Base-by-base conservation (phyloP, 306 rosid genomes). In the Vachellia collinsii region DNA sequence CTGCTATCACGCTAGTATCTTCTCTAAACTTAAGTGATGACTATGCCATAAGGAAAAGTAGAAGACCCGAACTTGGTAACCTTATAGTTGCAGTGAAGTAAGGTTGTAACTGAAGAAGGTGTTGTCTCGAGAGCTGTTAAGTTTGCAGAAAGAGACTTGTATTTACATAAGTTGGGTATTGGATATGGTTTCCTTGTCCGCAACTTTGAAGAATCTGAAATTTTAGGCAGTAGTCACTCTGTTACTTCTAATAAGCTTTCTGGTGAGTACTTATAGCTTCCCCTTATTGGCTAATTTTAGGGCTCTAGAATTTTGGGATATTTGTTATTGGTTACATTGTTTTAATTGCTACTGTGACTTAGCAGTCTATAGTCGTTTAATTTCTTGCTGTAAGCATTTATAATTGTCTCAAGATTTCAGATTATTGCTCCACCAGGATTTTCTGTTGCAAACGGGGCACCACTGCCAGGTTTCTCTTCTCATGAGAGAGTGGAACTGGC, bases 391-490 rank as follows among this genome's bases (percentile, higher is more conserved):
- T 74, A 36, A 44, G 77, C 77, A 59, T 11, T 74, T 82, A 53
- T 88, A 89, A 95, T 88, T 14, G 87, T 74, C 86, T 79, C 97
- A 17, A 91, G 97, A 86, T 85, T 94, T 77, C 99, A 91, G 78
- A 70, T 88, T 36, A 90, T 97, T 8, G 99, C 89, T 4, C 97
- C 99, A 8, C 98, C 97, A 47, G 97, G 98, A 39, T 94, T 94
- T 83, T 89, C 97, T 14, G 87, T 85, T 76, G 94, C 97, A 42
- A 90, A 85, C 83, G 80, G 94, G 88, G 88, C 88, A 42, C 98
- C 97, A 1, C 97, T 93, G 6, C 99, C 97, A 0, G 99, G 98
- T 46, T 94, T 92, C 80, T 84, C 94, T 37, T 88, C 97, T 79
- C 90, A 86, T 46, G 93, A 90, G 83, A 92, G 98, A 87, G 72